These are phyloP conservation scores for Raffaelea deltoideospora DNA, from an alignment of 2,329 filamentous ascomycete species.

Conservation along the genomic window DNA sequence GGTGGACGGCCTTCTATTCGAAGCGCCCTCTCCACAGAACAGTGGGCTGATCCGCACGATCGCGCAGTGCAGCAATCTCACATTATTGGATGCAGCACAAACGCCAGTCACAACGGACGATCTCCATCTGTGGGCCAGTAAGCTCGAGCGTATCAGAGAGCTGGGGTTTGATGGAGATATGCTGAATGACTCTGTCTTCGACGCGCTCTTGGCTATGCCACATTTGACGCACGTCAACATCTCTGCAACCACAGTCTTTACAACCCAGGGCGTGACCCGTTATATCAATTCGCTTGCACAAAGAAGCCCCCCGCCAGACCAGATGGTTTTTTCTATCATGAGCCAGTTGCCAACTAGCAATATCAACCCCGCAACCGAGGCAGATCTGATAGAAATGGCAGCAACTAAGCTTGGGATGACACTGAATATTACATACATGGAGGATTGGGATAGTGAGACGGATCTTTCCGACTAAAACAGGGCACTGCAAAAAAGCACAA, in stretches of 20 bases:
- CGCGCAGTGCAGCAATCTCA: constrained; percentile 33
- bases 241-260: constrained; percentile 39
- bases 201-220: constrained; percentile 18
- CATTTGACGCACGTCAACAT: constrained; percentile 37
- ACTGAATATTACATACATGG: constrained; percentile 20
- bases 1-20: constrained; percentile 9
- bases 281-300: constrained; percentile 24
- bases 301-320: too few species aligned
- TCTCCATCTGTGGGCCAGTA: constrained; percentile 27
- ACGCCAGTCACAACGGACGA: constrained; percentile 34
- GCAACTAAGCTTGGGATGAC: too few species aligned
- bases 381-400: too few species aligned
- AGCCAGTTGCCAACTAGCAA: constrained; percentile 18
- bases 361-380: too few species aligned
- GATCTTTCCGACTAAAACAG: constrained; percentile 18
- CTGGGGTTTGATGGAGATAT: constrained; percentile 40
- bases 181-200: constrained; percentile 30
- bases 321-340: constrained; percentile 18
- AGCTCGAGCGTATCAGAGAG: constrained; percentile 34
- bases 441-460: constrained; percentile 20
- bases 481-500: too few species aligned
- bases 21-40: constrained; percentile 17
- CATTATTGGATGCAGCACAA: constrained; percentile 34
- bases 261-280: constrained; percentile 28
- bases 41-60: constrained; percentile 23